A percentile compares a stretch with the other conserved stretches of the same genome.
Evolutionary conservation across 768 basidiomycete genomes (phyloP).

Genomic region (Boletus rubroflammeus): DNA sequence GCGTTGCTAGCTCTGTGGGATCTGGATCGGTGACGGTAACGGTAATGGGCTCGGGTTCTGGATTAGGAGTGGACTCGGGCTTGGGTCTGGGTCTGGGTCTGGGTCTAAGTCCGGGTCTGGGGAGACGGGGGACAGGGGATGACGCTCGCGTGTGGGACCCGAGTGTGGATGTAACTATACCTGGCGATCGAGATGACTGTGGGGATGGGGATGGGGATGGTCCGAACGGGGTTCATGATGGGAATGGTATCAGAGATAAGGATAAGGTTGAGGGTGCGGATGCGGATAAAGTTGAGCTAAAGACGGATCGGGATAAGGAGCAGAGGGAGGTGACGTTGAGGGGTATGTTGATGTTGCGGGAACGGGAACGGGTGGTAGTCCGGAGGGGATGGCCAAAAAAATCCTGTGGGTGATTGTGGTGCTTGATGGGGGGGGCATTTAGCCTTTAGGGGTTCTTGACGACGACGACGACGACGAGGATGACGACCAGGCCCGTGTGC

Average conservation of each 20-base stretch:
- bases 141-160: not conserved
- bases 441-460: too few species aligned
- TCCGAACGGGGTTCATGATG: too few species aligned
- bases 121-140: not conserved
- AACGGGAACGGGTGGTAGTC: not conserved
- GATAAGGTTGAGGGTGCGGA: not conserved
- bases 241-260: not conserved
- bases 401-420: not conserved
- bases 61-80: not conserved
- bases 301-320: not conserved
- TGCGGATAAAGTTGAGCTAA: not conserved
- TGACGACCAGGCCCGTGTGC: too few species aligned
- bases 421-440: not conserved
- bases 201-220: not conserved
- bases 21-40: not conserved
- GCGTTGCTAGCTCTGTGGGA: not conserved
- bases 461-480: too few species aligned
- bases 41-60: not conserved
- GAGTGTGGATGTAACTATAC: not conserved
- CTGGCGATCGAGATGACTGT: not conserved
- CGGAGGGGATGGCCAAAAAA: not conserved
- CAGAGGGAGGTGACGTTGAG: not conserved
- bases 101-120: not conserved
- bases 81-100: not conserved
- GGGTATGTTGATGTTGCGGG: not conserved